A percentile compares a stretch with the other conserved stretches of the same genome.
Conservation (phyloP, 1,139 yeast genomes). For the Groenewaldozyma auringiensis region DNA sequence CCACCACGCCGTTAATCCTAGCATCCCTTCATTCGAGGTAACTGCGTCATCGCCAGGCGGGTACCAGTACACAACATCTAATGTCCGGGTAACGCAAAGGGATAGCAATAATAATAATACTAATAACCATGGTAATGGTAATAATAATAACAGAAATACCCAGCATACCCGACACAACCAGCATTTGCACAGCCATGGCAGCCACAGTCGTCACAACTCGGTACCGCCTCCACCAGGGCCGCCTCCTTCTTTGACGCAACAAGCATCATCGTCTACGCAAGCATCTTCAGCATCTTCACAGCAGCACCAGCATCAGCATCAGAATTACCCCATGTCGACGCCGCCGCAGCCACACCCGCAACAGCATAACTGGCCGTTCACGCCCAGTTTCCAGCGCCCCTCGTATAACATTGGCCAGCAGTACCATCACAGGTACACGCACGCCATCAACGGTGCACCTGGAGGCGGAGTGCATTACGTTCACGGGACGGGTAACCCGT, state of each 20-base stretch:
- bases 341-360: background rate
- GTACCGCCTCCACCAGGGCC: too few species aligned
- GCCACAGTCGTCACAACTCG: too few species aligned
- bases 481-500: background rate
- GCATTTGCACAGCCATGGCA: too few species aligned
- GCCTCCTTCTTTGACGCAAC: too few species aligned
- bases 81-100: background rate
- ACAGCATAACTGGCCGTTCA: background rate
- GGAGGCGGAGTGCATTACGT: too few species aligned
- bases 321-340: background rate
- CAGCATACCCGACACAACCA: too few species aligned
- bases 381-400: constrained; percentile 1
- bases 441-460: background rate
- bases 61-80: background rate
- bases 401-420: background rate
- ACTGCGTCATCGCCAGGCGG: background rate
- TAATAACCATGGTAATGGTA: too few species aligned
- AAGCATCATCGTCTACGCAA: background rate
- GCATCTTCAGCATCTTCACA: background rate
- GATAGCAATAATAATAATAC: too few species aligned
- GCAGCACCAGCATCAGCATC: background rate
- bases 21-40: background rate
- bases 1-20: too few species aligned
- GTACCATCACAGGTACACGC: background rate
- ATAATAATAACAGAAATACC: too few species aligned